These are phyloP conservation scores for Trichoderma polysporum DNA, from an alignment of 2,329 filamentous ascomycete genomes.

Conservation along the genomic window DNA sequence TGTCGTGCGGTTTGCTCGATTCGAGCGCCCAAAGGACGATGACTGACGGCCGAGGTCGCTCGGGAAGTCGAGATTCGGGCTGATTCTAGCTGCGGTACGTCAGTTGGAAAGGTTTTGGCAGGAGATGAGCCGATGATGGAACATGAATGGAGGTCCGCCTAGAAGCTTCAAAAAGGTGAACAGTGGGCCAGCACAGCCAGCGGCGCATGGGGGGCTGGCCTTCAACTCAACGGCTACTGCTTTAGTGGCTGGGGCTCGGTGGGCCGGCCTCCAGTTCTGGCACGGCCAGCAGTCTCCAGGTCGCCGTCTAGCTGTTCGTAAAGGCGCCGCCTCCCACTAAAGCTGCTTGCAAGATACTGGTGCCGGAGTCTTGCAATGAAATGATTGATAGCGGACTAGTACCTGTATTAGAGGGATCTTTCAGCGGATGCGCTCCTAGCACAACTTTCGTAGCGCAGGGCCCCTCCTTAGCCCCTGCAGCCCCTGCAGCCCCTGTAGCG, in stretches of 20 bases:
- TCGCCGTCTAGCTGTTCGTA: not conserved
- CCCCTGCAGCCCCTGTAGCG: constrained; percentile 14
- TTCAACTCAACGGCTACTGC: constrained; percentile 1
- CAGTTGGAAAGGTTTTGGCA: not conserved
- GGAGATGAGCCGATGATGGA: constrained; percentile 7
- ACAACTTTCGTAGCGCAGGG: not conserved
- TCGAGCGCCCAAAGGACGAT: not conserved
- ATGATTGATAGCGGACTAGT: not conserved
- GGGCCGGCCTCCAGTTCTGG: not conserved
- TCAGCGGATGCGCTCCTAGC: constrained; percentile 1
- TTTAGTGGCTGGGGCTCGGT: constrained; percentile 7
- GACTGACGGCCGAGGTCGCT: not conserved
- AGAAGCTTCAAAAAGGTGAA: constrained; percentile 11
- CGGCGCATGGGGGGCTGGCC: not conserved
- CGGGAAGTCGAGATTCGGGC: not conserved
- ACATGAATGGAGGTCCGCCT: not conserved
- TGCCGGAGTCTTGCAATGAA: not conserved
- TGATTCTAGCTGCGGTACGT: not conserved
- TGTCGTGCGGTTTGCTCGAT: not conserved
- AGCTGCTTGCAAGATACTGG: not conserved
- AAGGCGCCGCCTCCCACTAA: not conserved
- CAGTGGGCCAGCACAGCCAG: constrained; percentile 5
- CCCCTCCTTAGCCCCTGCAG: constrained; percentile 9
- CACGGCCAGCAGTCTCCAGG: not conserved
- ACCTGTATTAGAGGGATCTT: not conserved